These are phyloP conservation scores for Neofusicoccum sp. DNA, from an alignment of 2,329 filamentous ascomycete genomes.

Conservation along the genomic window DNA sequence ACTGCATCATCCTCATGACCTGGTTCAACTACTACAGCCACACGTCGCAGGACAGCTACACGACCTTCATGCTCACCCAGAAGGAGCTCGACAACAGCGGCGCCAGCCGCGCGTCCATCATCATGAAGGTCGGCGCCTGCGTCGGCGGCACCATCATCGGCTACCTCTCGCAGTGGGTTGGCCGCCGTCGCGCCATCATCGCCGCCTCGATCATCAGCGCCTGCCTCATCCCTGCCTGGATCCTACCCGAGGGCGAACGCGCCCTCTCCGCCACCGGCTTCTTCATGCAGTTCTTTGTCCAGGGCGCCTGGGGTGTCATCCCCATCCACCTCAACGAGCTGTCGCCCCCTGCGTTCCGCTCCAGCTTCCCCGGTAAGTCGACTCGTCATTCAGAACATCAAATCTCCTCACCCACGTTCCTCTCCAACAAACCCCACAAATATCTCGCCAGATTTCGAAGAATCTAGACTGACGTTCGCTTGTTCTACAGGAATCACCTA, in stretches of 20 bases:
- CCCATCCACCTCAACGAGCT: slow-evolving; percentile 74
- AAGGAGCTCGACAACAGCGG: slow-evolving; percentile 67
- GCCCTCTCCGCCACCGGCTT: slow-evolving; percentile 66
- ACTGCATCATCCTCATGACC: slow-evolving; percentile 78
- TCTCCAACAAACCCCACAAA: slow-evolving; percentile 38
- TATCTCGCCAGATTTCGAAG: neutral
- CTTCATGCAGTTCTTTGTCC: slow-evolving; percentile 62
- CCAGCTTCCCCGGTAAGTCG: slow-evolving; percentile 61
- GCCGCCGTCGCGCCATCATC: slow-evolving; percentile 70
- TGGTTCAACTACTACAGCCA: slow-evolving; percentile 69
- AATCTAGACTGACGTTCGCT: neutral
- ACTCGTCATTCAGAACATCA: slow-evolving; percentile 28
- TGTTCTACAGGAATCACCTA: slow-evolving; percentile 63
- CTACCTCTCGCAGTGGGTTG: slow-evolving; percentile 74
- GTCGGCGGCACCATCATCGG: slow-evolving; percentile 74
- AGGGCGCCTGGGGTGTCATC: slow-evolving; percentile 49
- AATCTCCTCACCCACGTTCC: neutral
- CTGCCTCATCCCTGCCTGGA: slow-evolving; percentile 69
- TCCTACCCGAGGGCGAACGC: slow-evolving; percentile 63
- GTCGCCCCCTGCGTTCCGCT: slow-evolving; percentile 69
- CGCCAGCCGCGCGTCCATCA: slow-evolving; percentile 73
- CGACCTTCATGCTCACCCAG: slow-evolving; percentile 74
- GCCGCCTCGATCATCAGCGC: slow-evolving; percentile 62
- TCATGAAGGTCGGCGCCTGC: slow-evolving; percentile 79
- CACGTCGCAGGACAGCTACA: slow-evolving; percentile 79